Evolutionary conservation across 192 early-diverging fungal genomes (phyloP).

Genomic region (Backusella westeae): DNA sequence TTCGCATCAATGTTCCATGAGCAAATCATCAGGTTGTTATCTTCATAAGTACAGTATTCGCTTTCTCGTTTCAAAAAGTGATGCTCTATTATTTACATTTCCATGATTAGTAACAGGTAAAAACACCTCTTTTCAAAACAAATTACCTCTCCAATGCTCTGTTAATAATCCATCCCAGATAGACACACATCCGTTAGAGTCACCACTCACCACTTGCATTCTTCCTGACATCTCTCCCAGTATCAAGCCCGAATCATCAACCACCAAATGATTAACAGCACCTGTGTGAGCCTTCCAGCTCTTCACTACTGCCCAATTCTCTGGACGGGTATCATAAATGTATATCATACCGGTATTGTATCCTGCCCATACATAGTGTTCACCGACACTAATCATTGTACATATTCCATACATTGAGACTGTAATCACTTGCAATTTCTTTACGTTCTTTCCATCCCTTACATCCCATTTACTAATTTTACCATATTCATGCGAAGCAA

Average conservation of each 20-base stretch:
- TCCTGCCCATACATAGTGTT: constrained; percentile 72
- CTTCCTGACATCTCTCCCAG: constrained; percentile 25
- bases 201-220: constrained; percentile 60
- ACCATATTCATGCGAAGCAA: constrained; percentile 78
- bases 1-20: constrained; percentile 93
- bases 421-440: constrained; percentile 46
- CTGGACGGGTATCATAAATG: constrained; percentile 61
- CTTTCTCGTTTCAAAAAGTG: constrained; percentile 59
- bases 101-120: not conserved
- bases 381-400: constrained; percentile 57
- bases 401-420: constrained; percentile 67
- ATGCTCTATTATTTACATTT: constrained; percentile 36
- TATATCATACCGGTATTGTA: constrained; percentile 76
- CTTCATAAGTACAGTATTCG: constrained; percentile 63
- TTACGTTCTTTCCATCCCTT: constrained; percentile 50
- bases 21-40: constrained; percentile 74
- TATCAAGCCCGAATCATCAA: constrained; percentile 57
- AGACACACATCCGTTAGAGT: constrained; percentile 61
- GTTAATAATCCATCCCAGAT: constrained; percentile 79
- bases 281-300: constrained; percentile 65
- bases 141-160: constrained; percentile 64
- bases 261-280: constrained; percentile 45
- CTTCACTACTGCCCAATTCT: constrained; percentile 57
- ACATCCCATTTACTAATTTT: constrained; percentile 72
- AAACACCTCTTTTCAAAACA: not conserved